Conservation (phyloP, 2,329 filamentous ascomycete genomes). For the Drechslera avenae region DNA sequence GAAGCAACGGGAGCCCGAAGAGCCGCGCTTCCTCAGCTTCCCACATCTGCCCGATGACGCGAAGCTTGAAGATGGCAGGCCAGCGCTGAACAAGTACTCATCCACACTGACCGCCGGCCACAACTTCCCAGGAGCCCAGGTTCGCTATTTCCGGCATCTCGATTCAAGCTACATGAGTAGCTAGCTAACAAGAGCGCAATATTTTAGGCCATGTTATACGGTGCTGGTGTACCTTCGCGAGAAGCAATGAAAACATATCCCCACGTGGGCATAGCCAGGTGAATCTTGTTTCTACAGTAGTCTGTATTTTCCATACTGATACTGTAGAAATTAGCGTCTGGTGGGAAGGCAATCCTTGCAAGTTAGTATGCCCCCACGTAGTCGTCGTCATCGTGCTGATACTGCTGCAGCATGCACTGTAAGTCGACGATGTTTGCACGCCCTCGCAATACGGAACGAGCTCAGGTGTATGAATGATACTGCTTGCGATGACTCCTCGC, state of each 20-base stretch:
- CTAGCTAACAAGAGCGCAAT: slow-evolving; percentile 2
- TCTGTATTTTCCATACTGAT: too few relatives aligned
- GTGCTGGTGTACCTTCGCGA: slow-evolving; percentile 81
- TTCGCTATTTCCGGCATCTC: slow-evolving; percentile 42
- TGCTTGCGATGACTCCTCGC: too few relatives aligned
- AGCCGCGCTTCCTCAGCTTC: slow-evolving; percentile 61
- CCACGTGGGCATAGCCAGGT: slow-evolving; percentile 84
- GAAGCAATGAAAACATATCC: slow-evolving; percentile 88
- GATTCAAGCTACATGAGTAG: background rate
- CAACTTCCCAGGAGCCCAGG: slow-evolving; percentile 91
- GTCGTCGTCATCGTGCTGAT: slow-evolving; percentile 29
- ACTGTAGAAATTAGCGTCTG: slow-evolving; percentile 61
- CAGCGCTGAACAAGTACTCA: slow-evolving; percentile 84
- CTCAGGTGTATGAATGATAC: too few relatives aligned
- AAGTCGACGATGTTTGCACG: slow-evolving; percentile 26
- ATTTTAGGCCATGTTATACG: slow-evolving; percentile 89
- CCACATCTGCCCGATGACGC: slow-evolving; percentile 59
- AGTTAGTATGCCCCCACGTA: slow-evolving; percentile 60
- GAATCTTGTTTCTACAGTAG: too few relatives aligned
- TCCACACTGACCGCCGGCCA: slow-evolving; percentile 79
- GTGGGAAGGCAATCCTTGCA: slow-evolving; percentile 98
- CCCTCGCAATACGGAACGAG: too few relatives aligned
- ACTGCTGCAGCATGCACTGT: slow-evolving; percentile 55
- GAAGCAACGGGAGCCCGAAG: slow-evolving; percentile 45
- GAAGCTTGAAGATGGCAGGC: slow-evolving; percentile 61